Conservation (phyloP, 345 rosid genomes). For the Xanthoceras sorbifolium region DNA sequence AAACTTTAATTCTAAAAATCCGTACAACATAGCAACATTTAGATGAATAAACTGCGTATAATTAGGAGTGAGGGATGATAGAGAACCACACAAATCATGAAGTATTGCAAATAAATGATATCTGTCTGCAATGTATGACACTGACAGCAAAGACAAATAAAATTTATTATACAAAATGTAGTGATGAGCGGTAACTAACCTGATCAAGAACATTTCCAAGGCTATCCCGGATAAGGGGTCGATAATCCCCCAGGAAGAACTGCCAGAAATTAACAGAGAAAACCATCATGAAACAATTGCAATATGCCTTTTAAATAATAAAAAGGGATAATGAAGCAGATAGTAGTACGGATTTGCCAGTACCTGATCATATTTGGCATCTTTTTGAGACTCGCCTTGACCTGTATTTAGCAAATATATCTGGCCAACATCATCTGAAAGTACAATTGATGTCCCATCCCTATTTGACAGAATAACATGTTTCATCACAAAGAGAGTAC, state of each 20-base stretch:
- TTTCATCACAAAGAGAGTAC: constrained; percentile 5
- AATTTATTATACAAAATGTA: constrained; percentile 4
- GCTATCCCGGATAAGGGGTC: constrained; percentile 85
- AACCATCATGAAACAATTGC: constrained; percentile 29
- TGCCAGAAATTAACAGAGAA: constrained; percentile 35
- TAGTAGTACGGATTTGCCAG: neutral
- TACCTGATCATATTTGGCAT: constrained; percentile 98
- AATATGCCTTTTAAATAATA: constrained; percentile 12
- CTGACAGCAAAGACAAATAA: constrained; percentile 8
- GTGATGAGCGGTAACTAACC: constrained; percentile 48
- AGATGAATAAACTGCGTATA: neutral
- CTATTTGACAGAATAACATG: constrained; percentile 38
- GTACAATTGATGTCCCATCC: constrained; percentile 98
- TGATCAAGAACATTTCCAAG: constrained; percentile 91
- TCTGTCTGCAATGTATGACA: neutral
- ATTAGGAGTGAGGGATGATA: neutral
- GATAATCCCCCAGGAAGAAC: constrained; percentile 99
- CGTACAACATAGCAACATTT: neutral
- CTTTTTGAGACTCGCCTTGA: constrained; percentile 95
- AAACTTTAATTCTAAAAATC: neutral
- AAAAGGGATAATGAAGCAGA: neutral
- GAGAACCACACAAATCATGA: neutral
- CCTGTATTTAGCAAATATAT: constrained; percentile 90
- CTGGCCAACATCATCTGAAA: constrained; percentile 99
- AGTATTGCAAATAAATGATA: neutral